Percentiles rank a stretch among this genome's conserved stretches.
Conservation (phyloP, 1,284 basidiomycete species). For the Cutaneotrichosporon curvatum region DNA sequence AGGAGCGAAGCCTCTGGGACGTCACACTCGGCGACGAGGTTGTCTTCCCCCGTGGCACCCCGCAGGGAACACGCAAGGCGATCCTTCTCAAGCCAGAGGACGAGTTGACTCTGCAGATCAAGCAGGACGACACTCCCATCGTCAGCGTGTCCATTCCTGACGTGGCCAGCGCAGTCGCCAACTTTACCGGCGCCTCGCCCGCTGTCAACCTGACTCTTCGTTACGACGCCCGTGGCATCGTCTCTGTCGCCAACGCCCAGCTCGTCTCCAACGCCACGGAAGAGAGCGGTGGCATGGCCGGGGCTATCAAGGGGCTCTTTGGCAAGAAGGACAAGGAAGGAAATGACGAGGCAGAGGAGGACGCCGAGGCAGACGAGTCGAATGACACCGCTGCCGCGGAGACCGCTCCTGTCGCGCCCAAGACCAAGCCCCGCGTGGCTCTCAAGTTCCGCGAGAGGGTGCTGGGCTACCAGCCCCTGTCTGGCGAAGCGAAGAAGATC, state of each 20-base stretch:
- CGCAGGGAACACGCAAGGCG: slow-evolving; percentile 70
- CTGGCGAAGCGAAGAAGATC: slow-evolving; percentile 61
- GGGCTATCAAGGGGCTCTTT: slow-evolving; percentile 74
- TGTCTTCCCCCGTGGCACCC: slow-evolving; percentile 68
- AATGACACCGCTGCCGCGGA: slow-evolving; percentile 48
- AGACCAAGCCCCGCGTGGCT: slow-evolving; percentile 38
- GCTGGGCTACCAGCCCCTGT: slow-evolving; percentile 63
- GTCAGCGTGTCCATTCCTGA: slow-evolving; percentile 30
- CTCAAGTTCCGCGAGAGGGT: slow-evolving; percentile 60
- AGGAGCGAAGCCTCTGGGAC: slow-evolving; percentile 65
- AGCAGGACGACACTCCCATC: slow-evolving; percentile 50
- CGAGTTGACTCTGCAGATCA: slow-evolving; percentile 65
- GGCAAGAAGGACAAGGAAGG: slow-evolving; percentile 49
- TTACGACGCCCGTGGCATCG: slow-evolving; percentile 74
- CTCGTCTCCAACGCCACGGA: slow-evolving; percentile 53
- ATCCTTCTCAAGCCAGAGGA: slow-evolving; percentile 48
- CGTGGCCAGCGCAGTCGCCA: slow-evolving; percentile 30
- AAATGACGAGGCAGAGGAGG: slow-evolving; percentile 32
- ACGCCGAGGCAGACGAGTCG: slow-evolving; percentile 33
- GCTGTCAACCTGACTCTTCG: slow-evolving; percentile 71
- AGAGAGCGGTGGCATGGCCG: slow-evolving; percentile 60
- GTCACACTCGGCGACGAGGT: slow-evolving; percentile 35
- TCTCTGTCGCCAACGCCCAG: slow-evolving; percentile 63
- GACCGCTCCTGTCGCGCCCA: slow-evolving; percentile 12
- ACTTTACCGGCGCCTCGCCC: slow-evolving; percentile 39